Evolutionary conservation across 1,284 basidiomycete genomes (phyloP).

Genomic region (Pseudozyma sp.): DNA sequence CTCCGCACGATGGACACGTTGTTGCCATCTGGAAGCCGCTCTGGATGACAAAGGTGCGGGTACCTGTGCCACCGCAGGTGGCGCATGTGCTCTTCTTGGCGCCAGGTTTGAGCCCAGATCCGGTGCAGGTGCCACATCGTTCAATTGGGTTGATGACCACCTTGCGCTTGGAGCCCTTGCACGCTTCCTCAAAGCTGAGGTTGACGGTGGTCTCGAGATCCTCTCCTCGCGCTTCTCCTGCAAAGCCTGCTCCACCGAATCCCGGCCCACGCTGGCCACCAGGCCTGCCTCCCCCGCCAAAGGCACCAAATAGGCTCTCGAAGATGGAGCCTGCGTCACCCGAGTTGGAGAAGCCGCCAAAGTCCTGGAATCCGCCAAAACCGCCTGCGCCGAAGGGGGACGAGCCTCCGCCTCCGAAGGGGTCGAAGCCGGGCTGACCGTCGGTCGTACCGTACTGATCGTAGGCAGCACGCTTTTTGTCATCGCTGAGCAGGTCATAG

Average conservation of each 20-base stretch:
- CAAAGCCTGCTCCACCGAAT: slow-evolving; percentile 70
- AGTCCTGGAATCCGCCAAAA: slow-evolving; percentile 72
- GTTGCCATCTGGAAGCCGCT: slow-evolving; percentile 97
- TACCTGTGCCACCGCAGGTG: slow-evolving; percentile 87
- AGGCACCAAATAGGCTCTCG: slow-evolving; percentile 81
- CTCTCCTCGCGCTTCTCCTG: slow-evolving; percentile 77
- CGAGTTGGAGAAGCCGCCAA: slow-evolving; percentile 71
- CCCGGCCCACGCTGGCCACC: slow-evolving; percentile 42
- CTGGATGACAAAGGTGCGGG: slow-evolving; percentile 89
- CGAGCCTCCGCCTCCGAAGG: slow-evolving; percentile 73
- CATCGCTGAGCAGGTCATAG: slow-evolving; percentile 90
- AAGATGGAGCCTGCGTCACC: slow-evolving; percentile 75
- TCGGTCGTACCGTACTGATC: slow-evolving; percentile 96
- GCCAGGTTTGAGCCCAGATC: slow-evolving; percentile 86
- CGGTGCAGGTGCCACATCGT: slow-evolving; percentile 85
- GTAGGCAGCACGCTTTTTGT: slow-evolving; percentile 90
- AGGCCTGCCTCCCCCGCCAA: slow-evolving; percentile 69
- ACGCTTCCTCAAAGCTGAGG: slow-evolving; percentile 90
- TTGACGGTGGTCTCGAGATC: slow-evolving; percentile 84
- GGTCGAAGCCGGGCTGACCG: slow-evolving; percentile 89
- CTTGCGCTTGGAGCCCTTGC: slow-evolving; percentile 85
- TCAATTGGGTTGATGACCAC: slow-evolving; percentile 85
- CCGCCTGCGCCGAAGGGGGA: slow-evolving; percentile 76
- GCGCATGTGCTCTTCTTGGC: slow-evolving; percentile 84
- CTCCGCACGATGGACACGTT: slow-evolving; percentile 86